Conservation (phyloP, 2,329 filamentous ascomycete genomes). For the Drechmeria coniospora region DNA sequence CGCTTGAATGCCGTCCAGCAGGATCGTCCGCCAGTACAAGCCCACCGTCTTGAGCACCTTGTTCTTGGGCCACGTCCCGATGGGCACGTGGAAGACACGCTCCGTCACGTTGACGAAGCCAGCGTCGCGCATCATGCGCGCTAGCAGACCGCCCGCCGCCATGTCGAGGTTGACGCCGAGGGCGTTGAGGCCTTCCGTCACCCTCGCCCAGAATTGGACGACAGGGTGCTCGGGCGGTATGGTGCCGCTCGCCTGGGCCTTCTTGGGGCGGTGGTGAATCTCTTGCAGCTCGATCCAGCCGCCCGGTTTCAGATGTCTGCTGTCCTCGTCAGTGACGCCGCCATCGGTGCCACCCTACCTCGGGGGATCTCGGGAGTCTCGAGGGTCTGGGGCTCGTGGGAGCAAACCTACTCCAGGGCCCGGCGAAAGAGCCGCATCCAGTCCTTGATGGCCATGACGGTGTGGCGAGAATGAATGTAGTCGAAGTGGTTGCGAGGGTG, state of each 20-base stretch:
- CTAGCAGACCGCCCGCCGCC: constrained; percentile 24
- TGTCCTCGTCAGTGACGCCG: constrained; percentile 1
- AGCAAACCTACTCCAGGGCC: constrained; percentile 30
- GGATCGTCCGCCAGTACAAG: constrained; percentile 33
- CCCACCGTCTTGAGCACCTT: constrained; percentile 34
- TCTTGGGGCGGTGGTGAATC: constrained; percentile 32
- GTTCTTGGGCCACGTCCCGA: constrained; percentile 39
- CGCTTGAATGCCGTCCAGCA: constrained; percentile 33
- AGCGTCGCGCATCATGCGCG: constrained; percentile 29
- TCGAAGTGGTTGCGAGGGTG: constrained; percentile 40
- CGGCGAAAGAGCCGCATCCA: constrained; percentile 34
- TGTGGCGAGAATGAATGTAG: constrained; percentile 44
- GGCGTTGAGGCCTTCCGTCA: constrained; percentile 25
- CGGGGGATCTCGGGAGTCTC: too few relatives aligned
- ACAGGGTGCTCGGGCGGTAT: constrained; percentile 25
- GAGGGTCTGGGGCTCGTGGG: too few relatives aligned
- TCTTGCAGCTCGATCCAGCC: constrained; percentile 42
- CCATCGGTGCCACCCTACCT: neutral
- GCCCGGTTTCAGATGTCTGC: constrained; percentile 34
- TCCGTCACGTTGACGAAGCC: constrained; percentile 38
- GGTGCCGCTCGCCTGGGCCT: constrained; percentile 21
- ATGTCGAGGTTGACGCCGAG: constrained; percentile 32
- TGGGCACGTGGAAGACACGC: constrained; percentile 33
- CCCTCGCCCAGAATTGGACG: constrained; percentile 29
- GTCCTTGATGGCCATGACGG: constrained; percentile 38